phyloP scores from a whole-genome alignment of 176 grass and related monocot genomes.

The Bonia amplexicaulis region DNA sequence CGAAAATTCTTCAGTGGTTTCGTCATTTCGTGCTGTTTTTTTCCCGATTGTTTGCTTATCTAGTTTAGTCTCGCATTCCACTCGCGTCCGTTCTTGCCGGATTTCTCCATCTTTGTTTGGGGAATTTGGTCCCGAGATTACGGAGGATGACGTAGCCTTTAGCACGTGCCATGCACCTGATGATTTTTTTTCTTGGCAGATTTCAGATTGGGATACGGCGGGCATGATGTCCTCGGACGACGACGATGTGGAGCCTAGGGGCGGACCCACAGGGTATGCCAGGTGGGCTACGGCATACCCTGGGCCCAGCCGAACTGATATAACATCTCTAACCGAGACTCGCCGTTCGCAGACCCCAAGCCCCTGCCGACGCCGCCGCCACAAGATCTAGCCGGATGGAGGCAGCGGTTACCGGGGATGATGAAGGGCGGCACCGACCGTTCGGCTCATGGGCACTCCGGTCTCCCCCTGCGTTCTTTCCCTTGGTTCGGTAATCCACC shows the following conservation, averaged over 20 bases:
- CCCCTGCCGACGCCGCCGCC: too few relatives aligned
- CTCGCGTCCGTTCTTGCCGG: not conserved
- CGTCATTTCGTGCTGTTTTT: not conserved
- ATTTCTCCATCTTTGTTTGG: not conserved
- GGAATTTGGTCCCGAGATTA: not conserved
- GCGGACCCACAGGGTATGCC: too few relatives aligned
- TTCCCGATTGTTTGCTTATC: not conserved
- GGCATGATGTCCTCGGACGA: not conserved
- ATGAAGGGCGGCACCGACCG: too few relatives aligned
- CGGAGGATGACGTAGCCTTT: not conserved
- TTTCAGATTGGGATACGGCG: not conserved
- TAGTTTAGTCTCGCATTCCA: not conserved
- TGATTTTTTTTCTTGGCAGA: not conserved
- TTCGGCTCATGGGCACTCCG: too few relatives aligned
- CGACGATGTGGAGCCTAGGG: not conserved
- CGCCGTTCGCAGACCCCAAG: too few relatives aligned
- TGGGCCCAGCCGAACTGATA: too few relatives aligned
- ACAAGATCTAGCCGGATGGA: too few relatives aligned
- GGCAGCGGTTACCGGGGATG: too few relatives aligned
- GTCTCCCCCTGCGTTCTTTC: too few relatives aligned
- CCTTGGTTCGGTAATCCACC: too few relatives aligned
- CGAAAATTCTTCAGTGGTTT: not conserved
- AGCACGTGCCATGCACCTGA: not conserved
- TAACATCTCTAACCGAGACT: too few relatives aligned
- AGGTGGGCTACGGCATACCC: too few relatives aligned